Base-by-base conservation (phyloP, 352 stramenopile species). In the Globisporangium lucens region DNA sequence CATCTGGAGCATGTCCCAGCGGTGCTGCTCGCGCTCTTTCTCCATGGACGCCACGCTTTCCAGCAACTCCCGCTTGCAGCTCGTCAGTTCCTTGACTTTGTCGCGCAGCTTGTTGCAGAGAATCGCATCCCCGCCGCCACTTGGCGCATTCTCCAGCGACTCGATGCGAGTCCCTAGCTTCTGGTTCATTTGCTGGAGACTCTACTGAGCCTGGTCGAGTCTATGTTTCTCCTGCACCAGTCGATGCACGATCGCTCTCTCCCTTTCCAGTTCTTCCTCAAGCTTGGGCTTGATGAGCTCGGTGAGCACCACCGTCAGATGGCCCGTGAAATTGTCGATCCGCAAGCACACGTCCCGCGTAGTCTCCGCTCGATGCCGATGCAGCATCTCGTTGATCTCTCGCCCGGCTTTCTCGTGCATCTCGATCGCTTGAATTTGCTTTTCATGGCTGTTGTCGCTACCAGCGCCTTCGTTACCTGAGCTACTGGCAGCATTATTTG, bases 361-460 rank as follows among this genome's bases (percentile, higher is more conserved):
- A 0, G 68, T 66, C 10, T 68, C 67, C 9, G 67, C 22, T 1
- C 83, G 61, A 24, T 83, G 61, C 3, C 62, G 61, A 8, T 64
- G 29, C 4, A 82, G 67, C 27, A 77, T 61, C 2, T 82, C 70
- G 20, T 75, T 79, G 0, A 88, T 65, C 30, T 83, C 76, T 20
- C 70, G 75, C 0, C 76, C 75, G 2, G 64, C 75, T 33, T 77
- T 83, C 22, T 89, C 82, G 46, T 90, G 75, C 30, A 75, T 61
- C 47, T 90, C 82, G 36, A 90, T 90, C 12, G 78, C 78, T 53
- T 86, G 71, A 38, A 89, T 79, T 38, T 90, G 79, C 41, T 68
- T 77, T 41, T 85, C 78, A 24, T 65, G 63, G 0, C 24, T 15
- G 3, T 27, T 55, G 20, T 17, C 29, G 4, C 29, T 41, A 13